Base-by-base conservation (phyloP, 495 filamentous ascomycete genomes). In the Friedmanniomyces simplex region DNA sequence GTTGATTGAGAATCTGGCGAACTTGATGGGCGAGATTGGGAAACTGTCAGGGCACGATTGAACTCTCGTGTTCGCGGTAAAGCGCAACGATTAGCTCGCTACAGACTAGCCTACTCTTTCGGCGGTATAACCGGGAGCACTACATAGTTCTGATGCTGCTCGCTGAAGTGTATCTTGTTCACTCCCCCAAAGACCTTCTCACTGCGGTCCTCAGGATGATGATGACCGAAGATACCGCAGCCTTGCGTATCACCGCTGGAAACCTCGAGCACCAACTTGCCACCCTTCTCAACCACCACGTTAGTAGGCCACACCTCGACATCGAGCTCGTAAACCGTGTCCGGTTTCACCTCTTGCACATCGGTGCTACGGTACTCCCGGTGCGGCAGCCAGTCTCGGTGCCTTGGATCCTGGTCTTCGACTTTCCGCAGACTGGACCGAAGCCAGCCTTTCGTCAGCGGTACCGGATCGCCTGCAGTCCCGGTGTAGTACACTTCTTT, bases 291-390 rank as follows among this genome's bases (percentile, higher is more conserved):
- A 14, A 83, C 75, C 5, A 87, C 74, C 0, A 84, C 79, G 65
- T 84, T 84, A 0, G 81, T 86, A 16, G 83, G 83, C 83, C 82
- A 86, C 3, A 86, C 64, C 70, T 87, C 83, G 11, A 87, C 73
- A 60, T 85, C 82, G 0, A 86, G 80, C 0, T 65, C 65, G 57
- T 87, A 86, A 3, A 85, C 74, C 56, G 80, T 75, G 0, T 76
- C 77, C 0, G 74, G 69, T 25, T 77, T 71, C 0, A 85, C 78
- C 14, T 73, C 72, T 32, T 73, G 73, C 3, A 78, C 76, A 54
- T 85, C 82, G 0, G 67, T 77, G 16, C 74, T 78, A 55, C 74
- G 69, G 60, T 86, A 85, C n/a, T 83, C 73, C 7, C 83, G 76
- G 53, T 81, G 70, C n/a, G 83, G 83, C 18, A 84, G 61, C 63